Base-by-base conservation (phyloP, 306 rosid genomes). In the Trifolium pratense region DNA sequence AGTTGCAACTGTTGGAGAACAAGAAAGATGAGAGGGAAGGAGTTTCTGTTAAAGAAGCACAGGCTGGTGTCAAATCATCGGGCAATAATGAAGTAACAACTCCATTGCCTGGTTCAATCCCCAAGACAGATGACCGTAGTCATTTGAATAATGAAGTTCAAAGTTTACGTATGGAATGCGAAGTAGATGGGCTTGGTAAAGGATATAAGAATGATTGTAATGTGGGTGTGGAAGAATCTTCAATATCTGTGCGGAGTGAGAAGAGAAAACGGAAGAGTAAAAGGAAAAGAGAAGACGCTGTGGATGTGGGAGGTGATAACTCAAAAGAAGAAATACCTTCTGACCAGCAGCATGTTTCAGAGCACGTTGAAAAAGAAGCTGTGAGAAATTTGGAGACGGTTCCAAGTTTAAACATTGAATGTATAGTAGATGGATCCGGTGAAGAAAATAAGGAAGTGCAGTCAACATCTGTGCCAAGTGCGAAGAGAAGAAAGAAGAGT, bases 401-500 rank as follows among this genome's bases (percentile, higher is more conserved):
- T 62, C 63, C 76, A 6, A 9, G 49, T 77, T 77, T n/a, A 9
- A 32, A 25, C n/a, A 52, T 53, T 67, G 77, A 42, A 51, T 40
- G 65, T 52, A 53, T 26, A 40, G 73, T 67, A 42, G 79, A 79
- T 58, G 76, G 42, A 14, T 59, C 67, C 37, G n/a, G 69, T 31
- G 53, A 59, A 67, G 78, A 53, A 51, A 42, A 32, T 56, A 49
- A 57, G 40, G 72, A 56, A 56, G 62, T 5, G 9, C 17, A 68
- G 17, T 69, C 32, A 18, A 43, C 20, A 52, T 5, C 86, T 58
- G 34, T 40, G n/a, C 57, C 78, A 12, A 71, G 69, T 40, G 64
- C 60, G 32, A 83, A 66, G 84, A 71, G 36, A 58, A n/a, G 7
- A 72, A 72, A 8, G 5, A 67, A 66, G 74, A 49, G 32, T 23